Base-by-base conservation (phyloP, 768 basidiomycete species). In the Gloeophyllum trabeum region DNA sequence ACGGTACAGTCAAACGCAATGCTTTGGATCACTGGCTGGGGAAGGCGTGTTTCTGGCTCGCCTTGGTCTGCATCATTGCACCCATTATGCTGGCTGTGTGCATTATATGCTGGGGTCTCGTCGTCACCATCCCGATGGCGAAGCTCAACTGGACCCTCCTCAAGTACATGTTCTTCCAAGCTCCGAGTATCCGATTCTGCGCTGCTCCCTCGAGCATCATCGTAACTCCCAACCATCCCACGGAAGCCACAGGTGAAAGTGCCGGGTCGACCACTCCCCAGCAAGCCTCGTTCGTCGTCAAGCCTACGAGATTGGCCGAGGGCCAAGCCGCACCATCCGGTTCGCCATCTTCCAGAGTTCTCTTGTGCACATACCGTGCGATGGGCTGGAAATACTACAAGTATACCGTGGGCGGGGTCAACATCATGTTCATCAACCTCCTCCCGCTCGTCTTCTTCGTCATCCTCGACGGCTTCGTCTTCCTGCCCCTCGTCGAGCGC, bases 71-170 rank as follows among this genome's bases (percentile, higher is more conserved):
- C 47, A 65, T 96, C 56, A 82, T 99, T 52, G 85, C 90, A 1
- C 96, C 96, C 4, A 64, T 90, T 47, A 81, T 98, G 73, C 71
- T 96, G 42, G 43, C 85, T 47, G 88, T 90, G 22, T 96, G 91
- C 59, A 54, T 88, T 48, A 64, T 90, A 40, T 98, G 96, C 64
- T 99, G 93, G 92, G 91, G 72, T n/a, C 70, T 91, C 46, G 80
- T 99, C 46, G 71, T 99, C 57, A 87, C 93, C 43, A 86, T 99
- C 49, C 96, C 96, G 3, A 99, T 99, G 96, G 96, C 93, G 24
- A 94, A 85, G 58, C 73, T 99, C 40, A 89, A 81, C 51, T 98
- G 94, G 94, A 88, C 79, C n/a, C 73, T 99, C 35, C 71, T 98
- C 55, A 79, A 81, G 36, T 73, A 87, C 57, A 70, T 99, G 40